Evolutionary conservation across 768 basidiomycete species (phyloP).

Genomic region (Boletus coccyginus): DNA sequence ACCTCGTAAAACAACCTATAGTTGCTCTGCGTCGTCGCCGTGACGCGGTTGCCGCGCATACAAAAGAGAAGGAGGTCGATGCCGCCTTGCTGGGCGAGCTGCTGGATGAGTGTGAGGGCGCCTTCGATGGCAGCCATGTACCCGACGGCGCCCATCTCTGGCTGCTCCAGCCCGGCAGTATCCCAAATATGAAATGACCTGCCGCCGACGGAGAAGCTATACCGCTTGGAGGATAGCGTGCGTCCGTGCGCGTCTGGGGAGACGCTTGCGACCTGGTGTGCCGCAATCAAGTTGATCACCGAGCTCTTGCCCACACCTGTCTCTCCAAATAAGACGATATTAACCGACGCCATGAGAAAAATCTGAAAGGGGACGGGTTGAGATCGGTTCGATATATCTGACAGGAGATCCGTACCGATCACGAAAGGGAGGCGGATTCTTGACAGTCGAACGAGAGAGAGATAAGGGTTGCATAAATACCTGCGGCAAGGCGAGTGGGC

Average conservation of each 20-base stretch:
- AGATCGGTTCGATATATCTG: background rate
- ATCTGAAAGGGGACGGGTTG: background rate
- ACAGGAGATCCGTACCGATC: constrained; percentile 8
- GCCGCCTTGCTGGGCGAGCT: constrained; percentile 30
- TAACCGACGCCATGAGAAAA: constrained; percentile 21
- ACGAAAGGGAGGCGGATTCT: background rate
- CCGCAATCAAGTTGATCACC: too few species aligned
- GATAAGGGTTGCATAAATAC: constrained; percentile 2
- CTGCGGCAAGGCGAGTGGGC: too few species aligned
- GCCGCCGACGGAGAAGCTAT: constrained; percentile 21
- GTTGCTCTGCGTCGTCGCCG: constrained; percentile 34
- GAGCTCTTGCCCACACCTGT: too few species aligned
- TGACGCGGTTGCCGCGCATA: constrained; percentile 38
- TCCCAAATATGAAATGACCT: constrained; percentile 26
- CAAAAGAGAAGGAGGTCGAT: constrained; percentile 41
- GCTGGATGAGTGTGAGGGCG: constrained; percentile 32
- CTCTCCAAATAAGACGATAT: too few species aligned
- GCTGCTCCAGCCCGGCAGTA: constrained; percentile 32
- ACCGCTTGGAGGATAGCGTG: constrained; percentile 31
- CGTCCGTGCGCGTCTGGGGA: constrained; percentile 29
- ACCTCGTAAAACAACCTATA: constrained; percentile 39
- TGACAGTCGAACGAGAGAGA: background rate
- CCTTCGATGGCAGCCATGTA: constrained; percentile 29
- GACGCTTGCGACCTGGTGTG: constrained; percentile 11
- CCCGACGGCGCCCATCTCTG: constrained; percentile 16